A percentile compares a stretch with the other conserved stretches of the same genome.
These are phyloP conservation scores for Colletotrichum navitas DNA, from an alignment of 2,329 filamentous ascomycete species.

Conservation along the genomic window DNA sequence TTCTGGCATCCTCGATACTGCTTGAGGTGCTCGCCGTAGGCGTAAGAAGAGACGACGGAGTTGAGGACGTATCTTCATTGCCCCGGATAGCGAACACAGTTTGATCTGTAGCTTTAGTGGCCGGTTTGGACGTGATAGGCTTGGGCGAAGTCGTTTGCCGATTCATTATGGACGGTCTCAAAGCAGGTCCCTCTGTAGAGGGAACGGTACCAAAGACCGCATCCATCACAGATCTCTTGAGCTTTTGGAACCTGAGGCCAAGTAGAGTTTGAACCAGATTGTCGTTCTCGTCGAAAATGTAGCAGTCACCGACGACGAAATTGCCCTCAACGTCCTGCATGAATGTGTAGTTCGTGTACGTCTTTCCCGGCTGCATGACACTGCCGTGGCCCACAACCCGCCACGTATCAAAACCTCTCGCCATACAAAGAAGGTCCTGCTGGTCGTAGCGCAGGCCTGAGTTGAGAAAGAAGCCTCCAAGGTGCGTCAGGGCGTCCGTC, in stretches of 20 bases:
- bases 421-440: not conserved
- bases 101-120: too few species aligned
- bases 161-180: too few species aligned
- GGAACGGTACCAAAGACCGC: not conserved
- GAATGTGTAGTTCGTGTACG: not conserved
- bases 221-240: not conserved
- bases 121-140: too few species aligned
- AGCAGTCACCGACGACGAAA: not conserved
- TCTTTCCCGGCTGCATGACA: not conserved
- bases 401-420: not conserved
- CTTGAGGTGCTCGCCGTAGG: too few species aligned
- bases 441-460: not conserved
- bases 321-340: not conserved
- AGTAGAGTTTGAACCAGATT: not conserved
- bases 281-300: not conserved
- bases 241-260: slow-evolving; percentile 3
- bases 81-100: too few species aligned
- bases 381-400: not conserved
- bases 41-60: too few species aligned
- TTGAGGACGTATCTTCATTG: too few species aligned
- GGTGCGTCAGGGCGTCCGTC: not conserved
- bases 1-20: not conserved
- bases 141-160: too few species aligned
- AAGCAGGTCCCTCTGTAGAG: not conserved
- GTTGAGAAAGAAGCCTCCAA: not conserved